These are phyloP conservation scores for Mollisia scopiformis DNA, from an alignment of 2,329 filamentous ascomycete species.

Conservation along the genomic window DNA sequence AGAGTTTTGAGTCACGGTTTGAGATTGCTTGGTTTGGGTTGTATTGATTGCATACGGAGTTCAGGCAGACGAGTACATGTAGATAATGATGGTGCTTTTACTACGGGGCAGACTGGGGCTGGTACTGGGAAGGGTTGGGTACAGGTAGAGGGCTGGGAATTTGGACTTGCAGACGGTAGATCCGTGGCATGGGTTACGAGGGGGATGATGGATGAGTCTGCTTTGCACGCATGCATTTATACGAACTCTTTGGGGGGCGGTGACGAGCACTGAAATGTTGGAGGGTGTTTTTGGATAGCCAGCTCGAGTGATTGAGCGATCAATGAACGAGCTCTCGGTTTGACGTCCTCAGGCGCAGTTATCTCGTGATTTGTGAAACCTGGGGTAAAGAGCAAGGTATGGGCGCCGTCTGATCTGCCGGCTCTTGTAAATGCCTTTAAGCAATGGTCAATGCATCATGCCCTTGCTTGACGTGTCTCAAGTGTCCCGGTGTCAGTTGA, in stretches of 20 bases:
- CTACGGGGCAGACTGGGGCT: constrained; percentile 1
- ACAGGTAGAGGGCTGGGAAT: constrained; percentile 7
- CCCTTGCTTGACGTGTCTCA: not conserved
- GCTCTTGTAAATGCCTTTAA: constrained; percentile 3
- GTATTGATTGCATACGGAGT: not conserved
- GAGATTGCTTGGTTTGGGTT: not conserved
- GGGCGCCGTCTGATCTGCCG: not conserved
- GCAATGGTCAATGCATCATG: not conserved
- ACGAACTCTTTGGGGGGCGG: not conserved
- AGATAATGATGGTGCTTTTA: constrained; percentile 17
- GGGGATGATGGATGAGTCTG: not conserved
- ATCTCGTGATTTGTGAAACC: not conserved
- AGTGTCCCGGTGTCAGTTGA: not conserved
- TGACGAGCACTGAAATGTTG: not conserved
- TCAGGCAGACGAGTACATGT: constrained; percentile 15
- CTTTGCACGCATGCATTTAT: not conserved
- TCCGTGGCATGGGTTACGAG: constrained; percentile 22
- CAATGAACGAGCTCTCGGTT: not conserved
- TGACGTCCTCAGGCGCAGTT: not conserved
- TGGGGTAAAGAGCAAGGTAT: not conserved
- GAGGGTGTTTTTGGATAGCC: not conserved
- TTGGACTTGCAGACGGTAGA: constrained; percentile 28
- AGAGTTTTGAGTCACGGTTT: not conserved
- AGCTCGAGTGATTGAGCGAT: not conserved
- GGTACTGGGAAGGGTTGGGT: not conserved